phyloP scores from a whole-genome alignment of 2,329 filamentous ascomycete species.

The Sporothrix humicola region DNA sequence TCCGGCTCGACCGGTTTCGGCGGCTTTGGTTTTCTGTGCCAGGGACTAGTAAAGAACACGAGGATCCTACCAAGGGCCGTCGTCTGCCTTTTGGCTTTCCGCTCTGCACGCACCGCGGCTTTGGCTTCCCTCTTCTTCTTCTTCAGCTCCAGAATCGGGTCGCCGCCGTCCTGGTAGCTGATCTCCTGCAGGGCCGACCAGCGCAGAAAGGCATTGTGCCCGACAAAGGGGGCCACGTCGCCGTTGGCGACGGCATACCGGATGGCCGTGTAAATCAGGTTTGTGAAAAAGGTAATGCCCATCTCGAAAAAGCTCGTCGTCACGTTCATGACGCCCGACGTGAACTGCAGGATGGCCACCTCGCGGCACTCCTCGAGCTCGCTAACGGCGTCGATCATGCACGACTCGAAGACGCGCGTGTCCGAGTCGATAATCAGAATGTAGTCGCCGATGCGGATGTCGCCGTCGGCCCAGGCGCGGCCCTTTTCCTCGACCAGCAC shows the following conservation, averaged over 20 bases:
- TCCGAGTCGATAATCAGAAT: slow-evolving; percentile 80
- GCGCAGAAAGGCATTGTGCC: slow-evolving; percentile 76
- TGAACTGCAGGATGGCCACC: slow-evolving; percentile 79
- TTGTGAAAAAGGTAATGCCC: slow-evolving; percentile 73
- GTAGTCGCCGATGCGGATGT: slow-evolving; percentile 85
- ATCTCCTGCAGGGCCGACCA: slow-evolving; percentile 79
- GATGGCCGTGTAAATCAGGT: slow-evolving; percentile 78
- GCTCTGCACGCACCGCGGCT: neutral
- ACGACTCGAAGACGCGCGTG: slow-evolving; percentile 70
- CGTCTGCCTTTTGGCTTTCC: neutral
- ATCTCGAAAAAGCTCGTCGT: slow-evolving; percentile 75
- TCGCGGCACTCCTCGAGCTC: slow-evolving; percentile 82
- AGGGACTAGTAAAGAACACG: slow-evolving; percentile 74
- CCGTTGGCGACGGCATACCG: slow-evolving; percentile 76
- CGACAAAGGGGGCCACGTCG: slow-evolving; percentile 78
- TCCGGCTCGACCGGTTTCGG: slow-evolving; percentile 31
- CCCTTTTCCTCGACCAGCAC: slow-evolving; percentile 68
- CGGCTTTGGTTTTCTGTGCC: slow-evolving; percentile 72
- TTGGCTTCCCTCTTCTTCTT: neutral
- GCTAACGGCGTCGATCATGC: slow-evolving; percentile 76
- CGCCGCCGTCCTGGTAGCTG: slow-evolving; percentile 70
- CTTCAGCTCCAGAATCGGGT: slow-evolving; percentile 40
- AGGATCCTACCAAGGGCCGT: neutral
- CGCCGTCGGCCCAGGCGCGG: slow-evolving; percentile 80
- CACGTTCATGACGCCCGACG: slow-evolving; percentile 79